A percentile compares a stretch with the other conserved stretches of the same genome.
phyloP scores from a whole-genome alignment of 805 yeast genomes.

The Cyberlindnera mrakii region DNA sequence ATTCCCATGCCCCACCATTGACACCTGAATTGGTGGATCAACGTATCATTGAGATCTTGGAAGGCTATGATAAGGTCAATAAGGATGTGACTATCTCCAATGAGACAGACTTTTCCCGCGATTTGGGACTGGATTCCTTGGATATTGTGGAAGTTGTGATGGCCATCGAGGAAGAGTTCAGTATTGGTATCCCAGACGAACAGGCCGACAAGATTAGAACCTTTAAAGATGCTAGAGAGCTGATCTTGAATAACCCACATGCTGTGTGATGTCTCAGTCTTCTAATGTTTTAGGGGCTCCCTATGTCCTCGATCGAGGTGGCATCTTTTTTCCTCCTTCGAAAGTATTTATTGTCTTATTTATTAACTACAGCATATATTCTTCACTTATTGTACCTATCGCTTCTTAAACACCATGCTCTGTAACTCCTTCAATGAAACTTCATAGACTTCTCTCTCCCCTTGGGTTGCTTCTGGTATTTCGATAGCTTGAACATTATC shows the following conservation, averaged over 20 bases:
- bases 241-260: slow-evolving; percentile 38
- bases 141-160: slow-evolving; percentile 69
- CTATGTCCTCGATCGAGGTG: background rate
- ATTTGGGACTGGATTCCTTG: slow-evolving; percentile 64
- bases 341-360: slow-evolving; percentile 7
- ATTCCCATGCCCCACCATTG: slow-evolving; percentile 55
- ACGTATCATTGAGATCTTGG: slow-evolving; percentile 57
- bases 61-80: slow-evolving; percentile 52
- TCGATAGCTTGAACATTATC: slow-evolving; percentile 31
- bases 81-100: slow-evolving; percentile 25
- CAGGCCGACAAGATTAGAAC: slow-evolving; percentile 84
- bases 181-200: slow-evolving; percentile 67
- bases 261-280: slow-evolving; percentile 11
- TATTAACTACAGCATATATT: slow-evolving; percentile 1
- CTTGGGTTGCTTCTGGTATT: slow-evolving; percentile 12
- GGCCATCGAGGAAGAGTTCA: slow-evolving; percentile 66
- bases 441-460: slow-evolving; percentile 35
- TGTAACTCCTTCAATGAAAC: slow-evolving; percentile 39
- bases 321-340: background rate
- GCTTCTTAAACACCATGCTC: slow-evolving; percentile 25
- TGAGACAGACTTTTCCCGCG: slow-evolving; percentile 53
- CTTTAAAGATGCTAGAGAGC: slow-evolving; percentile 78
- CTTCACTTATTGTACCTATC: background rate
- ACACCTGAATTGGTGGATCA: slow-evolving; percentile 58
- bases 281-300: no score